A percentile compares a stretch with the other conserved stretches of the same genome.
These are phyloP conservation scores for Xylaria scruposa DNA, from an alignment of 495 filamentous ascomycete genomes.

Conservation along the genomic window DNA sequence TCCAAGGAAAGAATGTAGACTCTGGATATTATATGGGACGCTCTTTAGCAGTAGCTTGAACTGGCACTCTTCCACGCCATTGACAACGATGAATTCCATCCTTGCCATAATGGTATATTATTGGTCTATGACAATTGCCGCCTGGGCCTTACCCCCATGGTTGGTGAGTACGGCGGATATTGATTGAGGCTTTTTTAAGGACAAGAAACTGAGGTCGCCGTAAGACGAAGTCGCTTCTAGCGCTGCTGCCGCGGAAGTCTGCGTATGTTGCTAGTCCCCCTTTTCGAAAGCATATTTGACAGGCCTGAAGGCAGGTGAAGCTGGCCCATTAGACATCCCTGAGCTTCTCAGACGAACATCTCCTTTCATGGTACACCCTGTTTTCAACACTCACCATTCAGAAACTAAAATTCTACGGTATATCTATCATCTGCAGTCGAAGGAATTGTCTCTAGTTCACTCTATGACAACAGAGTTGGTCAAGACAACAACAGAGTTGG, in stretches of 20 bases:
- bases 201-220: neutral
- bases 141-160: neutral
- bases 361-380: constrained; percentile 84
- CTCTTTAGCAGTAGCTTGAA: neutral
- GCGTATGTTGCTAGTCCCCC: no score
- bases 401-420: constrained; percentile 96
- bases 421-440: constrained; percentile 92
- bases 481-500: no score
- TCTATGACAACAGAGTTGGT: no score
- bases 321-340: constrained; percentile 54
- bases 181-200: neutral
- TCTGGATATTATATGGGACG: neutral
- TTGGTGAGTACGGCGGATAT: neutral
- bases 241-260: no score
- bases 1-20: neutral
- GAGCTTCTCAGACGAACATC: constrained; percentile 73
- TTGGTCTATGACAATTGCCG: constrained; percentile 30
- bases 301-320: no score
- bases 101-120: constrained; percentile 10
- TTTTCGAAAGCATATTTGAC: no score
- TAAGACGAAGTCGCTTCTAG: no score
- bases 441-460: constrained; percentile 92
- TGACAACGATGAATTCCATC: constrained; percentile 15
- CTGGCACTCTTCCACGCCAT: neutral
- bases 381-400: constrained; percentile 97